These are phyloP conservation scores for Podospora sp. DNA, from an alignment of 495 filamentous ascomycete genomes.

Conservation along the genomic window DNA sequence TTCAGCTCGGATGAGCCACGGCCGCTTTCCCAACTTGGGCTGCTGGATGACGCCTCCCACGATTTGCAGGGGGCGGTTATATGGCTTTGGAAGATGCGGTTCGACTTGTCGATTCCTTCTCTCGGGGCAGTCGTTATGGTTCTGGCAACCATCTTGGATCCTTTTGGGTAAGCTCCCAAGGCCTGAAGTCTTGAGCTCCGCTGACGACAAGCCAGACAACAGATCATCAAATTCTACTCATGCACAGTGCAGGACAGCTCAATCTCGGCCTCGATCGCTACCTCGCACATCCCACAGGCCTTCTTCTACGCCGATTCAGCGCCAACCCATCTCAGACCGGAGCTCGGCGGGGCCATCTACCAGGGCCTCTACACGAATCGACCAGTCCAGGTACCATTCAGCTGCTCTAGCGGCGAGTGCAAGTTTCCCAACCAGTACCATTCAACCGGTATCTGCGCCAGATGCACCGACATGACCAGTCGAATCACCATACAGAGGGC, in stretches of 20 bases:
- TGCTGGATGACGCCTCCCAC: constrained; percentile 28
- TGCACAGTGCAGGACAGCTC: background rate
- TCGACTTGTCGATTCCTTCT: constrained; percentile 22
- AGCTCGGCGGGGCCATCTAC: background rate
- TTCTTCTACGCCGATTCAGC: background rate
- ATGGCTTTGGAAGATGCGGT: constrained; percentile 25
- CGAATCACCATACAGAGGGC: background rate
- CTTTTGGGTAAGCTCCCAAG: constrained; percentile 16
- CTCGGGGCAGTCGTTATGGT: constrained; percentile 26
- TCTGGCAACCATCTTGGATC: constrained; percentile 26
- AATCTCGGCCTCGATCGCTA: background rate
- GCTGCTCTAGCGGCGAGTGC: background rate
- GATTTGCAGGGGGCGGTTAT: constrained; percentile 25
- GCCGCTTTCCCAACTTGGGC: constrained; percentile 22
- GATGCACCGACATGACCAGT: background rate
- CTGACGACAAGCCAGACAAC: background rate
- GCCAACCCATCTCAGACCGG: background rate
- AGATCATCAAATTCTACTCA: background rate
- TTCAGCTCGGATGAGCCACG: constrained; percentile 20
- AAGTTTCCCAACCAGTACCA: background rate
- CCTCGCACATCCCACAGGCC: background rate
- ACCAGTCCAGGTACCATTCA: background rate
- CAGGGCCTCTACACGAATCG: background rate
- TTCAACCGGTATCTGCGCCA: background rate
- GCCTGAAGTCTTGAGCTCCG: background rate